These are phyloP conservation scores for Tulasnella sp. DNA, from an alignment of 768 basidiomycete species.

Conservation along the genomic window DNA sequence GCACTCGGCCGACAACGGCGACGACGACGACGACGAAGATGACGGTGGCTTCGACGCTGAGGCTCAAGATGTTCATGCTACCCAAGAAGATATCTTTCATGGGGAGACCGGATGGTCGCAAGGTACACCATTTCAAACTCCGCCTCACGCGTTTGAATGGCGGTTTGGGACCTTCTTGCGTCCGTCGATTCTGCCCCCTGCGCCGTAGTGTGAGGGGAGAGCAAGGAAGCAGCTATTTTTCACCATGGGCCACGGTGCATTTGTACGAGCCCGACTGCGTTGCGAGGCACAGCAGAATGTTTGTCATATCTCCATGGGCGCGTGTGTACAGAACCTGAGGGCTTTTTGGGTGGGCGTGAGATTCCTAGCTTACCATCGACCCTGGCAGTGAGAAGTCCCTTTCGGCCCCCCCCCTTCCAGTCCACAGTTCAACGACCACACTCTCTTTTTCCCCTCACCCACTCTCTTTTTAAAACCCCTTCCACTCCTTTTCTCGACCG, in stretches of 20 bases:
- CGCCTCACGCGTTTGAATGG: not conserved
- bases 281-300: not conserved
- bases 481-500: not conserved
- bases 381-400: not conserved
- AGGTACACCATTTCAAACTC: not conserved
- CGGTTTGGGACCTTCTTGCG: not conserved
- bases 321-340: not conserved
- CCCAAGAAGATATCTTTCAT: not conserved
- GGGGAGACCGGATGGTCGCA: not conserved
- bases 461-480: not conserved
- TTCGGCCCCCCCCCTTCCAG: not conserved
- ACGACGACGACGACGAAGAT: not conserved
- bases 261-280: constrained; percentile 7
- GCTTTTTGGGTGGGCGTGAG: not conserved
- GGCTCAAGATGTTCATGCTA: not conserved
- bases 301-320: not conserved
- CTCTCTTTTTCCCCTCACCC: constrained; percentile 6
- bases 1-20: not conserved
- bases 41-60: not conserved
- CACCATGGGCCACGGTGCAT: not conserved
- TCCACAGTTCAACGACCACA: constrained; percentile 10
- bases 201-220: not conserved
- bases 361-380: not conserved
- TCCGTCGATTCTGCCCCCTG: not conserved
- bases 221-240: not conserved